Conservation (phyloP, 1,284 basidiomycete genomes). For the Moesziomyces sp. region DNA sequence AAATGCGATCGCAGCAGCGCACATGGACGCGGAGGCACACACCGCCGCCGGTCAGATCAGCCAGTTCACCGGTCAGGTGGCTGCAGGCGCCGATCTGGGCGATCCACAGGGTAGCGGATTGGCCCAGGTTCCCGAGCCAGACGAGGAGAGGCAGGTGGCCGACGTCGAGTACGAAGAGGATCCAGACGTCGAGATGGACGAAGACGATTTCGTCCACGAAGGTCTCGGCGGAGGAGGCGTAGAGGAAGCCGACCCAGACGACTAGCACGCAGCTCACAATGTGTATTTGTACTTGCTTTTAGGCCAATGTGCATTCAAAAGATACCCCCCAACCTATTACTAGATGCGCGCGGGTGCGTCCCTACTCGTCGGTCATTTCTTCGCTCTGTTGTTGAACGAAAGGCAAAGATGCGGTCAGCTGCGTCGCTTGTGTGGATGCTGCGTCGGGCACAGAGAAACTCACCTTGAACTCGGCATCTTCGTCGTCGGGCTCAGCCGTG, state of each 20-base stretch:
- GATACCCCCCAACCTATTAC: no score
- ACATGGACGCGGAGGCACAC: background rate
- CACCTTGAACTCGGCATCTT: constrained; percentile 53
- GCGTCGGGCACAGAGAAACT: constrained; percentile 1
- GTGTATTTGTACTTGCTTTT: constrained; percentile 24
- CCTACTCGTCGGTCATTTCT: constrained; percentile 34
- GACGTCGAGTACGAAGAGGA: constrained; percentile 61
- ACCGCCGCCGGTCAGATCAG: constrained; percentile 17
- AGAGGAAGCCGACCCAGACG: constrained; percentile 68
- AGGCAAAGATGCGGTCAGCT: background rate
- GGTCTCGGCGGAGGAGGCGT: constrained; percentile 40
- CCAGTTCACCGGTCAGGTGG: constrained; percentile 34
- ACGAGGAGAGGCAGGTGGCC: constrained; percentile 46
- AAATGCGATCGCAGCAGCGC: constrained; percentile 11
- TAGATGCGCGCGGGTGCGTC: no score
- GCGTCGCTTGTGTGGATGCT: background rate
- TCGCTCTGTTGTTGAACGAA: constrained; percentile 8
- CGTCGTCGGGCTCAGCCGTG: constrained; percentile 42
- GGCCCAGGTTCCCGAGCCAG: constrained; percentile 42
- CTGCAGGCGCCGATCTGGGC: constrained; percentile 40
- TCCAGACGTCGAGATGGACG: constrained; percentile 58
- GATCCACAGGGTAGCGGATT: constrained; percentile 48
- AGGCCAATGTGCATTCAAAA: no score
- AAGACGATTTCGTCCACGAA: constrained; percentile 57
- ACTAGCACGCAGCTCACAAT: constrained; percentile 16